Base-by-base conservation (phyloP, 805 yeast species). In the Cyberlindnera japonica region DNA sequence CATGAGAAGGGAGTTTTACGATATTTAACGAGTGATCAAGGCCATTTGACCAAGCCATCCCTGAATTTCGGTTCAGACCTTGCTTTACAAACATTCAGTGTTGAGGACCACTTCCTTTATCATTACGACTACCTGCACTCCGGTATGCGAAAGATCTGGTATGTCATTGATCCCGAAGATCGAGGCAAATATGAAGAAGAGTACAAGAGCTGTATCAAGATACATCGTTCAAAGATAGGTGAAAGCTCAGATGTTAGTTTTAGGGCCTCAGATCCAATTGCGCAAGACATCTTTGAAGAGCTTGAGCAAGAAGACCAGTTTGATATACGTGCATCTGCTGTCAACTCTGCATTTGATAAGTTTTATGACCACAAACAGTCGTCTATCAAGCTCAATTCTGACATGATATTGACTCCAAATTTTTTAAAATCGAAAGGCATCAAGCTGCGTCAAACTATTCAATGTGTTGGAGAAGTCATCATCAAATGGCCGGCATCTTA, bases 81-180 rank as follows among this genome's bases (percentile, higher is more conserved):
- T 46, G 69, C 81, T 36, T 61, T 74, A 3, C 71, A 72, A 37
- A 68, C 75, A 32, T 83, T 87, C 87, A 57, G 61, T 16, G 58
- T 70, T 39, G 84, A 77, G 48, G 89, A 82, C 47, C 83, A 77
- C 45, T 75, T 74, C 56, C 57, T 81, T 3, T 77, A 77, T 32
- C 53, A 65, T 10, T 61, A 71, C 21, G 78, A 76, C 51, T 81
- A 70, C 45, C 75, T 71, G 33, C 78, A 77, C 47, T 48, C 67
- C 35, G 90, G 89, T 3, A 73, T 74, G 6, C 52, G 66, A 12
- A 75, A 72, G 51, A 51, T 74, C 15, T 79, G 87, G 85, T 80
- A 77, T 45, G 70, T 79, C 40, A 68, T 83, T n/a, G 74, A 82
- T 0, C 81, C 80, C 13, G 63, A 65, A 50, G 76, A 75, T 37